Base-by-base conservation (phyloP, 495 filamentous ascomycete species). In the Podospora anserina region DNA sequence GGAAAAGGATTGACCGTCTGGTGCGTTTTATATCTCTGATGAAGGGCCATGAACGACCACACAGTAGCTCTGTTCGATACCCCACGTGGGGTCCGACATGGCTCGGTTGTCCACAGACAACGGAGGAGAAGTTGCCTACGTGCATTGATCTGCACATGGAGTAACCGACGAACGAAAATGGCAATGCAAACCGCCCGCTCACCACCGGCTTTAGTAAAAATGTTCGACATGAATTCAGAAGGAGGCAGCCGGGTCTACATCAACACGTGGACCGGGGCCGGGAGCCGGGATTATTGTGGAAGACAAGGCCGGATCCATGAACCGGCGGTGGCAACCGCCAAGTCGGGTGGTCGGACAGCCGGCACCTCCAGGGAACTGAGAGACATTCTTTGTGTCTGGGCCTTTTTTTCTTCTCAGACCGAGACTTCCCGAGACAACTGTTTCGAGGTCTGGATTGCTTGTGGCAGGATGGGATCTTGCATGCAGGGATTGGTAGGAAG, bases 301-400 rank as follows among this genome's bases (percentile, higher is more conserved):
- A n/a, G 61, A 18, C 30, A 39, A 19, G 27, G 34, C 32, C 20
- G 59, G 20, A 30, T 20, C 39, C 26, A 20, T 55, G 60, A 61
- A 30, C 63, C 58, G 59, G 59, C 53, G 27, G 64, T 32, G 54
- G 64, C 30, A 58, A 57, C 26, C 44, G 66, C 66, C 66, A 68
- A 68, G 66, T n/a, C 66, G 66, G 66, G 2, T 30, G 64, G 66
- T n/a, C 66, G 66, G 66, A 6, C 53, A 39, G 66, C 28, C 61
- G 66, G 66, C 66, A 68, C 66, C 61, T 49, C 9, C 39, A 49
- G 7, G 39, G 39, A 16, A 49, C 39, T 49, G 39, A 49, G 39
- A 49, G 39, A 49, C 39, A 49, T 49, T 49, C 39, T 49, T 49
- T 49, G 39, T 49, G 39, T 49, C 39, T 49, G 39, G 39, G 0